These are phyloP conservation scores for Phaseolus lunatus DNA, from an alignment of 306 rosid genomes.

Conservation along the genomic window DNA sequence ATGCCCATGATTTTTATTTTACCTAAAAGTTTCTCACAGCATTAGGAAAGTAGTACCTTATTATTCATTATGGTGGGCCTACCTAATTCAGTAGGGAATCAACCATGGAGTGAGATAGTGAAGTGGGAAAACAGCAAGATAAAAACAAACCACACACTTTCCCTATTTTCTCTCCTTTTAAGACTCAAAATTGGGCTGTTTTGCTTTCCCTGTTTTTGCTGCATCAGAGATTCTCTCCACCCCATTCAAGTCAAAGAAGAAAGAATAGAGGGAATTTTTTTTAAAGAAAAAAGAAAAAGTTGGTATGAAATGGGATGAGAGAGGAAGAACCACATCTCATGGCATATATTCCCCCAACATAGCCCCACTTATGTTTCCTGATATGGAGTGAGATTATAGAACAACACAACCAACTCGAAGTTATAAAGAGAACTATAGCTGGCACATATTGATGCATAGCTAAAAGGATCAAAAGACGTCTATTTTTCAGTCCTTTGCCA, in stretches of 20 bases:
- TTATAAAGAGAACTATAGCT: conserved; percentile 66
- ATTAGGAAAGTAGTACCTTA: conserved; percentile 65
- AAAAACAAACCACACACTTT: conserved; percentile 97
- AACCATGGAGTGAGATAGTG: conserved; percentile 50
- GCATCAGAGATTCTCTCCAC: conserved; percentile 87
- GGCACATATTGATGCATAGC: conserved; percentile 55
- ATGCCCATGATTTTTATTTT: conserved; percentile 46
- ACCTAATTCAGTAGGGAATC: conserved; percentile 73
- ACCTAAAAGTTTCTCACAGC: conserved; percentile 53
- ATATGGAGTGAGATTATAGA: conserved; percentile 91
- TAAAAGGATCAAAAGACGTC: conserved; percentile 44
- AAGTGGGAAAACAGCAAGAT: conserved; percentile 75
- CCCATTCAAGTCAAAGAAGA: conserved; percentile 89
- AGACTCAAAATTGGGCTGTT: conserved; percentile 72
- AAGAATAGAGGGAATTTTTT: conserved; percentile 41
- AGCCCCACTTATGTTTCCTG: conserved; percentile 97
- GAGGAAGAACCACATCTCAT: conserved; percentile 70
- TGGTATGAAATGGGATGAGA: conserved; percentile 62
- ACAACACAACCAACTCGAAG: conserved; percentile 64
- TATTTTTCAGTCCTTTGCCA: conserved; percentile 49
- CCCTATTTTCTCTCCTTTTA: conserved; percentile 90
- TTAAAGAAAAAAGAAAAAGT: conserved; percentile 48
- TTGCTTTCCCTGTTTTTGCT: conserved; percentile 71
- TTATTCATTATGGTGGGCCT: conserved; percentile 74
- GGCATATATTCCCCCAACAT: conserved; percentile 96